Conservation (phyloP, 2,329 filamentous ascomycete genomes). For the Pezicula rhizophila region DNA sequence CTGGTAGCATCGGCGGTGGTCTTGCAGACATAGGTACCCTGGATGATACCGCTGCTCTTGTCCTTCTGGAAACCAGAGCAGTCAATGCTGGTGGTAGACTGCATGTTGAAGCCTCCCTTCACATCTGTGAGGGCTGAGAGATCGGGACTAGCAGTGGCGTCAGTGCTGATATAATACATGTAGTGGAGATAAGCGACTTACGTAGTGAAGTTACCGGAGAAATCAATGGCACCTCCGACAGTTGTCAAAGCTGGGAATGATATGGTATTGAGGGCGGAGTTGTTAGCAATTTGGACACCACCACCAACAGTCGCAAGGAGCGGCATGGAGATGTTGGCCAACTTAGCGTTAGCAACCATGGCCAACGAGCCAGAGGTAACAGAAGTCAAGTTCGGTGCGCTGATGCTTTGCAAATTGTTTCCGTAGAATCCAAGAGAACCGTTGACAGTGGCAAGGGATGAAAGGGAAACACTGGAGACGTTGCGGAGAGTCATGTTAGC, state of each 20-base stretch:
- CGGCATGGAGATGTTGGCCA: slow-evolving; percentile 73
- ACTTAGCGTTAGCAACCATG: slow-evolving; percentile 55
- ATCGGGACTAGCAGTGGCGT: slow-evolving; percentile 50
- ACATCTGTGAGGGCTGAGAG: slow-evolving; percentile 64
- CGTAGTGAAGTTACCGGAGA: slow-evolving; percentile 79
- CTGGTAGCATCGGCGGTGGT: slow-evolving; percentile 19
- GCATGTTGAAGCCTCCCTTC: slow-evolving; percentile 63
- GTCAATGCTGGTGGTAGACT: slow-evolving; percentile 20
- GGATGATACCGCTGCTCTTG: slow-evolving; percentile 34
- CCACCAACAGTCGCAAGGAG: slow-evolving; percentile 63
- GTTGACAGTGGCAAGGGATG: slow-evolving; percentile 66
- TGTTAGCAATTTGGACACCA: slow-evolving; percentile 84
- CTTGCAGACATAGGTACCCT: slow-evolving; percentile 40
- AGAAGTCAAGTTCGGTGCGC: slow-evolving; percentile 64
- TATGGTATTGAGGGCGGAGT: slow-evolving; percentile 65
- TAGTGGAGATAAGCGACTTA: slow-evolving; percentile 42
- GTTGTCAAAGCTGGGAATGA: slow-evolving; percentile 63
- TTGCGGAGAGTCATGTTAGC: slow-evolving; percentile 79
- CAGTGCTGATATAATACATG: slow-evolving; percentile 17
- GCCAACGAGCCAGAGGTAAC: slow-evolving; percentile 52
- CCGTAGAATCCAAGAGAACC: slow-evolving; percentile 77
- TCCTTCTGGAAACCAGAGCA: slow-evolving; percentile 21
- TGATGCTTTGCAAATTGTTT: slow-evolving; percentile 61
- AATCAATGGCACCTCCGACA: slow-evolving; percentile 75
- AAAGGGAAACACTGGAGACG: slow-evolving; percentile 66